Conservation (phyloP, 345 rosid genomes). For the Excoecaria cochinchinensis region DNA sequence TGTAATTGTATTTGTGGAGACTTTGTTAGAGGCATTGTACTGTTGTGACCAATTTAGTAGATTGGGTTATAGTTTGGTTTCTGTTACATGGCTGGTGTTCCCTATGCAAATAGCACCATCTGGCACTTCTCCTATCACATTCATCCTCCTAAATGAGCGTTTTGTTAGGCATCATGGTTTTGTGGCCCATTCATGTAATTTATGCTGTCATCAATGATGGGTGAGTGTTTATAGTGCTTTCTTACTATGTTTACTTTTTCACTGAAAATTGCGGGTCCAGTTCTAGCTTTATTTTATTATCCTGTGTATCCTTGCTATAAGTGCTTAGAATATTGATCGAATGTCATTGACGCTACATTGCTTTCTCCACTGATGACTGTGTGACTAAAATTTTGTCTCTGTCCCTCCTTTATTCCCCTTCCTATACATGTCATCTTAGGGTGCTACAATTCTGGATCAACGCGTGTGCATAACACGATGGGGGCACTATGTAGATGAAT, state of each 20-base stretch:
- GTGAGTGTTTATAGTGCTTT: neutral
- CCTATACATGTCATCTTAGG: conserved; percentile 36
- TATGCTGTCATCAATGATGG: neutral
- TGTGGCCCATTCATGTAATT: neutral
- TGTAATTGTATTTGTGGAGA: neutral
- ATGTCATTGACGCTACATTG: neutral
- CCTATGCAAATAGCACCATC: neutral
- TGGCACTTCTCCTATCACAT: neutral
- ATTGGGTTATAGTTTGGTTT: neutral
- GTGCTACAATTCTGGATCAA: conserved; percentile 73
- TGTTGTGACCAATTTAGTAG: neutral
- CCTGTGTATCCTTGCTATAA: neutral
- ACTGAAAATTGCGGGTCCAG: conserved; percentile 5
- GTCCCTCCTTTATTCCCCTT: neutral
- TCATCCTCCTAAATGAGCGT: neutral
- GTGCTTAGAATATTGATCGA: neutral
- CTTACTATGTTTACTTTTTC: neutral
- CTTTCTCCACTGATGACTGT: neutral
- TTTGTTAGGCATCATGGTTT: neutral
- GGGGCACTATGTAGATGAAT: conserved; percentile 62
- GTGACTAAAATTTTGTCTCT: neutral
- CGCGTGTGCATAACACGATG: conserved; percentile 75
- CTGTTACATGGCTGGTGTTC: neutral
- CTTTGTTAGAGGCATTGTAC: neutral
- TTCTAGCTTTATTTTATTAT: neutral